Base-by-base conservation (phyloP, 1,139 yeast species). In the Casaregolazyma suthepensis region DNA sequence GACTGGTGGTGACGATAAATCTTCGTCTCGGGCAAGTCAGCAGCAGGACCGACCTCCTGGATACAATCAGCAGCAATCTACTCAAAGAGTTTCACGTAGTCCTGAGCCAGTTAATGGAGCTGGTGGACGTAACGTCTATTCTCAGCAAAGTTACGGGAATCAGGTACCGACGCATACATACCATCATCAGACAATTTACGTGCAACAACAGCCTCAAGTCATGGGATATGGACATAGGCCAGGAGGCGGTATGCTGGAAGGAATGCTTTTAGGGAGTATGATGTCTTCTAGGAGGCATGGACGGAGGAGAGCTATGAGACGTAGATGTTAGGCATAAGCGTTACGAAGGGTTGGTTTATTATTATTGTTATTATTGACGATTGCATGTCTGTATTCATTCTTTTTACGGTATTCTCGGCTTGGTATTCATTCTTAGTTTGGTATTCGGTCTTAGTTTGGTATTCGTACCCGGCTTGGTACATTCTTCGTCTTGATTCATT, bases 51-150 rank as follows among this genome's bases (percentile, higher is more conserved):
- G 13, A 26, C 48, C 51, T 18, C 18, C 43, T 37, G 52, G 43
- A 18, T 50, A 54, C 20, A 62, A 57, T 37, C 62, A 59, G 54
- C 68, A 60, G 44, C 63, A 59, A 40, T 64, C 53, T 44, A 59
- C 52, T 19, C 58, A 57, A 59, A 54, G 68, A 43, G 71, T 74
- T 51, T 58, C 62, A 46, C 19, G 46, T 17, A 22, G 5, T 42
- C 31, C 31, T 13, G 46, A 51, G 19, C 45, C 47, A 15, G 54
- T 46, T 45, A 54, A 54, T 43, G 50, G 45, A 23, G 48, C 35
- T 20, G 52, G 46, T 40, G 49, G 44, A 35, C 29, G 31, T 19
- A 22, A 20, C 15, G 54, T 47, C 13, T 42, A 29, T 49, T 51
- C 54, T 26, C 67, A 58, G 48, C 67, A 63, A 9, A 62, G 60